Percentiles rank a stretch among this genome's conserved stretches.
These are phyloP conservation scores for Dothideomycetes sp. DNA, from an alignment of 2,329 filamentous ascomycete genomes.

Conservation along the genomic window DNA sequence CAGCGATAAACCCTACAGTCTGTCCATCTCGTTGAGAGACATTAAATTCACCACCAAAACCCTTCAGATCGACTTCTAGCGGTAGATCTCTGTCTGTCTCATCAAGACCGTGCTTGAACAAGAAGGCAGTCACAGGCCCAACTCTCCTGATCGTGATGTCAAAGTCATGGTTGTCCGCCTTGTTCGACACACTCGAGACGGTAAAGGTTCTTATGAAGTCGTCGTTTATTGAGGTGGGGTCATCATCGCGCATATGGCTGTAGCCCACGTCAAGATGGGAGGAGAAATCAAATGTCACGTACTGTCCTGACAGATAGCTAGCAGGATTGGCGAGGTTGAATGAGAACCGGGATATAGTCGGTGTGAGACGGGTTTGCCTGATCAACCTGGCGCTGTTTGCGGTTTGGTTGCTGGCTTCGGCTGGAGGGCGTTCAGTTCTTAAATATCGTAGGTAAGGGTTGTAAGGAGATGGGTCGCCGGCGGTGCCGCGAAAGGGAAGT, in stretches of 20 bases:
- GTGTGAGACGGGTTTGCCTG: slow-evolving; percentile 49
- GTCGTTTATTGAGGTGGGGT: slow-evolving; percentile 71
- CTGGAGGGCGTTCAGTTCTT: slow-evolving; percentile 41
- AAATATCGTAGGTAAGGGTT: slow-evolving; percentile 64
- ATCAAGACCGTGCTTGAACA: slow-evolving; percentile 37
- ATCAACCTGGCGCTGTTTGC: slow-evolving; percentile 44
- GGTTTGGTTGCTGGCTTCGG: slow-evolving; percentile 6
- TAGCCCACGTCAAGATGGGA: slow-evolving; percentile 62
- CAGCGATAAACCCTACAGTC: slow-evolving; percentile 56
- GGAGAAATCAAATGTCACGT: slow-evolving; percentile 64
- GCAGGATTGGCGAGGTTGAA: slow-evolving; percentile 37
- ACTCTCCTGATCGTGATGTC: slow-evolving; percentile 63
- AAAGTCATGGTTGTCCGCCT: slow-evolving; percentile 35
- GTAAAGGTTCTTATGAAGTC: slow-evolving; percentile 80
- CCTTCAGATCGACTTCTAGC: slow-evolving; percentile 57
- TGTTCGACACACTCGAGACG: slow-evolving; percentile 47
- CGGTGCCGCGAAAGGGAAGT: slow-evolving; percentile 55
- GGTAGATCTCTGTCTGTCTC: slow-evolving; percentile 35
- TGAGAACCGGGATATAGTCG: slow-evolving; percentile 55
- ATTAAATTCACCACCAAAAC: slow-evolving; percentile 58
- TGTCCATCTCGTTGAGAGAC: slow-evolving; percentile 19
- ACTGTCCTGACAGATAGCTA: slow-evolving; percentile 59
- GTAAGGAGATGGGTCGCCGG: slow-evolving; percentile 59
- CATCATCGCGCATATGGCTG: slow-evolving; percentile 72
- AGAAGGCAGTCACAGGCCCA: slow-evolving; percentile 55